Evolutionary conservation across 345 rosid genomes (phyloP).

Genomic region (Cardiospermum halicacabum): DNA sequence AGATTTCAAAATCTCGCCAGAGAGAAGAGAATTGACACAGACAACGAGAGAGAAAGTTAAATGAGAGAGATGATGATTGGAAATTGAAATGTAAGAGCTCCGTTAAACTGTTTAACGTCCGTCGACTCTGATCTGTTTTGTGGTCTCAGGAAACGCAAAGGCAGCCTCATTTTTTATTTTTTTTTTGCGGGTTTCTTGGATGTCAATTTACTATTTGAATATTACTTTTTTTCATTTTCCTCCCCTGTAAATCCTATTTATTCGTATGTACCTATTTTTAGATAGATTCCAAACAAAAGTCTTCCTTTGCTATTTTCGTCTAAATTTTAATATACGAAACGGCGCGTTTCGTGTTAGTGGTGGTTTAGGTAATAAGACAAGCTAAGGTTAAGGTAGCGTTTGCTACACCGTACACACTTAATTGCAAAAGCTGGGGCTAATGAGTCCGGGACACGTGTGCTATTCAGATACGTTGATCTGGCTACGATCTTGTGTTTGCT

Average conservation of each 20-base stretch:
- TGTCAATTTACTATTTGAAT: neutral
- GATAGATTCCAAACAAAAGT: too few relatives aligned
- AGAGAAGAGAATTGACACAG: conserved; percentile 11
- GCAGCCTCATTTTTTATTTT: neutral
- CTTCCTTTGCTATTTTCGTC: too few relatives aligned
- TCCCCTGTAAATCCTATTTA: neutral
- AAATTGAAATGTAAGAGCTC: neutral
- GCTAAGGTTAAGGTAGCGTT: neutral
- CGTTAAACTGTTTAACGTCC: conserved; percentile 4
- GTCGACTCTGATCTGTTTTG: conserved; percentile 12
- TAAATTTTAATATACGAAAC: neutral
- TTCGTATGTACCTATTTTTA: too few relatives aligned
- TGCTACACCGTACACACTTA: neutral
- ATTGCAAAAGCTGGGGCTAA: neutral
- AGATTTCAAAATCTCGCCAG: conserved; percentile 32
- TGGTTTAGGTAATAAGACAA: neutral
- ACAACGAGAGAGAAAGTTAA: neutral
- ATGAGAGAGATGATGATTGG: neutral
- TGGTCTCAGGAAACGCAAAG: neutral
- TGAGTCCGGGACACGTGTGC: neutral
- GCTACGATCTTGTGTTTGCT: too few relatives aligned
- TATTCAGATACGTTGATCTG: neutral
- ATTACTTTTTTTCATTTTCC: neutral
- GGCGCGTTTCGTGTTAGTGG: neutral
- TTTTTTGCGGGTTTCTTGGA: neutral